Evolutionary conservation across 305 asterid species (phyloP), one percentile per base, ranked within the genome.

Genomic region (Fraxinus angustifolia): DNA sequence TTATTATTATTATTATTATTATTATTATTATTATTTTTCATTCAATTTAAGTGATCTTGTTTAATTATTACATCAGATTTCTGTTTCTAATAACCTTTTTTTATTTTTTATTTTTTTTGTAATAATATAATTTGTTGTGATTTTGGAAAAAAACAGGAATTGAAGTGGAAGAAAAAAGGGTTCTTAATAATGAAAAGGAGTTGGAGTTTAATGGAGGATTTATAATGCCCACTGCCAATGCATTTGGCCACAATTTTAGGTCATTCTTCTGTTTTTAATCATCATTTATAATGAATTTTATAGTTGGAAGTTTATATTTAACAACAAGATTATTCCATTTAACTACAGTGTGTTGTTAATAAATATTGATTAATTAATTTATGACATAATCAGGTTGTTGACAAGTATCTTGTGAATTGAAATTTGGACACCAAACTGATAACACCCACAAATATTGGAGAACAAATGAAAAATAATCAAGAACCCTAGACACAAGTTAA

Each of bases 171-270:
- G 90, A 77, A 14, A 89, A 88, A 82, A 78, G 79, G 80, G 68
- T 33, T 31, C 58, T 42, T 16, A 38, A 56, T 5, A 19, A 31
- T 84, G 93, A 84, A 78, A 86, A 70, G 68, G 92, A 88, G 6
- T 50, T 90, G 87, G 75, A 53, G 45, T 82, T 80, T 79, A 87
- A 80, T 48, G 92, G 90, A 81, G 97, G 91, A 79, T 94, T 89
- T 86, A 83, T 79, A 84, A 81, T 88, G 85, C 98, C 97, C 67
- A 78, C 88, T 78, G 86, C 93, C 80, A 94, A 94, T 85, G 56
- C 98, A 0, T 94, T 91, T 86, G 97, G 97, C 75, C 94, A 91
- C 78, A 84, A 81, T 65, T 93, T 94, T 89, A 93, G 94, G 94
- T 92, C 38, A 80, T 82, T 53, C 71, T 67, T 35, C 30, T 62